Evolutionary conservation across 225 moss, liverwort and hornwort genomes (phyloP), one percentile per base, ranked within the genome.

Genomic region (Takakia lepidozioides): DNA sequence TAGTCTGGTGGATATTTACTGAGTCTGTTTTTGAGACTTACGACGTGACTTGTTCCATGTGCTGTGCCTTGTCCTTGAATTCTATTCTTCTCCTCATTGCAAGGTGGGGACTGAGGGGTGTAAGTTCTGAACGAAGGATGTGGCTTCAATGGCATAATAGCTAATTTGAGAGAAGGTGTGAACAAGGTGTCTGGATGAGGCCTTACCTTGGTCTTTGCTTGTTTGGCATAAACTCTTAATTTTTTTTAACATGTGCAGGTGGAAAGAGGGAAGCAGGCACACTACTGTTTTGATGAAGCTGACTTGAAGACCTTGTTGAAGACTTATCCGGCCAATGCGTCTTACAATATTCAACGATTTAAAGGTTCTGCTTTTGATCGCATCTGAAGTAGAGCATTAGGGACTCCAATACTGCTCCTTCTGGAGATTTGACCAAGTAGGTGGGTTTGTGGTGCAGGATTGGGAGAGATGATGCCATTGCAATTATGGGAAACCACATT

Each of bases 401-500:
- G n/a, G n/a, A n/a, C n/a, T n/a, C n/a, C n/a, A n/a, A n/a, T n/a
- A n/a, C n/a, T n/a, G n/a, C n/a, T n/a, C n/a, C n/a, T 49, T 25
- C 0, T 24, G 26, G 3, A 15, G 27, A 49, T 49, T 27, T 49
- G 43, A 43, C 43, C 16, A 10, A 27, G 20, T 9, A 49, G 57
- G n/a, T 36, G 49, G 51, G 23, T 43, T 43, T 43, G 43, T 6
- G 18, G 16, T 64, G 19, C 51, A 87, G 86, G 95, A 11, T 67
- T 98, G 27, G 95, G 95, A 63, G 95, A 98, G 77, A 98, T 98
- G 95, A 85, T 98, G 87, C 87, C 95, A 11, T 51, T 87, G 54
- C 95, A 98, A 36, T 59, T 98, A 36, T 98, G 87, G 90, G 90
- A 90, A 52, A 98, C 95, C 30, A 98, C 90, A 2, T 60, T 98